Evolutionary conservation across 1,284 basidiomycete genomes (phyloP), one percentile per base, ranked within the genome.

Genomic region (Sporisorium graminicola): DNA sequence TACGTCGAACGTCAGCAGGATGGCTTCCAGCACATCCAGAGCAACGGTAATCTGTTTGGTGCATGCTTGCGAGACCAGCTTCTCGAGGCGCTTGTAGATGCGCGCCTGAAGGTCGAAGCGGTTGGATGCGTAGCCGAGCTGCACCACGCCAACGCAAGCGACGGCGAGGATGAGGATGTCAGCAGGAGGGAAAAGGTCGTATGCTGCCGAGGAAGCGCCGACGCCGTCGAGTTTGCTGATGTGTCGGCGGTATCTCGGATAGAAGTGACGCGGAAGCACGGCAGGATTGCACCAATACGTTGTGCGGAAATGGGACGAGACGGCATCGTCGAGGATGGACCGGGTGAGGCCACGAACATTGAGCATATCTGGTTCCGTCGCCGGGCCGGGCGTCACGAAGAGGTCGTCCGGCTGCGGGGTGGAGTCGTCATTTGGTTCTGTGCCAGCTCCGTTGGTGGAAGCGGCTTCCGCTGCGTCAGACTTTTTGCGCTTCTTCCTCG

Each of bases 41-140:
- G 68, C 64, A 2, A 71, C 64, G 26, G 68, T 67, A 37, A 69
- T 54, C 43, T 71, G 64, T 26, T 67, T 64, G 40, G 59, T 64
- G 47, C 56, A 70, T 13, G 73, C 67, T 29, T 61, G 59, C 18
- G 58, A 47, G 18, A 75, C 68, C 14, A 71, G 58, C 49, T 64
- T 65, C n/a, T 70, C 64, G 42, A 71, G 57, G 7, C 73, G 63
- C 29, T 60, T 61, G 27, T 40, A 70, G 64, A 75, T 71, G 60
- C 73, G 73, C n/a, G 64, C 54, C 35, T 75, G 73, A 7, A 75
- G 68, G 2, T 66, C 64, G 52, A 75, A 75, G n/a, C 73, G 67
- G 20, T 65, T 35, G 14, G 63, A 58, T 0, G 37, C 55, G 12
- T 65, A 58, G 22, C 55, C 33, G 13, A 71, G 54, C 51, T 75